These are phyloP conservation scores for Ceraceosorus bombacis DNA, from an alignment of 1,284 basidiomycete genomes.

Conservation along the genomic window DNA sequence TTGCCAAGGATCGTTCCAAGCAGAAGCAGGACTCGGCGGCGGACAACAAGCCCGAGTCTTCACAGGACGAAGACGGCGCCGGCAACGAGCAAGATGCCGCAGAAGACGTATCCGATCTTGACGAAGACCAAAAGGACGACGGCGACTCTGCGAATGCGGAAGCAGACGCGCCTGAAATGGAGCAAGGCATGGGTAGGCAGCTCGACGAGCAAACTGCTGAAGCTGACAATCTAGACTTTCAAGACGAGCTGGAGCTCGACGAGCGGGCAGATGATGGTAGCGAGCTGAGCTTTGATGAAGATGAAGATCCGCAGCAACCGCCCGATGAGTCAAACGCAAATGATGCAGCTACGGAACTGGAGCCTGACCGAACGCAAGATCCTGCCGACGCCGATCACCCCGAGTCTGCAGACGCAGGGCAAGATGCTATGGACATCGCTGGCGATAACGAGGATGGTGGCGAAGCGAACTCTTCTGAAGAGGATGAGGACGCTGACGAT, in stretches of 20 bases:
- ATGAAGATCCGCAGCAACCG: slow-evolving; percentile 61
- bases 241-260: slow-evolving; percentile 40
- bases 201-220: slow-evolving; percentile 43
- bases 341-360: slow-evolving; percentile 49
- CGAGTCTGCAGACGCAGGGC: slow-evolving; percentile 15
- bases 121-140: slow-evolving; percentile 17
- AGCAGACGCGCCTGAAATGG: slow-evolving; percentile 36
- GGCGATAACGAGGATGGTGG: slow-evolving; percentile 52
- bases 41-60: slow-evolving; percentile 50
- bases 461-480: slow-evolving; percentile 8
- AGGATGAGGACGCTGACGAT: slow-evolving; percentile 51
- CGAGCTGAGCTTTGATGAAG: slow-evolving; percentile 57
- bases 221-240: slow-evolving; percentile 44
- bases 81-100: slow-evolving; percentile 10
- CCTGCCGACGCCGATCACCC: slow-evolving; percentile 43
- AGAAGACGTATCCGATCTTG: slow-evolving; percentile 14
- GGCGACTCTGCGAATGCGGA: slow-evolving; percentile 24
- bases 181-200: slow-evolving; percentile 48
- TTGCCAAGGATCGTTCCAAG: slow-evolving; percentile 14
- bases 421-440: slow-evolving; percentile 24
- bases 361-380: slow-evolving; percentile 14
- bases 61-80: slow-evolving; percentile 15
- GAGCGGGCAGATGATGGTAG: slow-evolving; percentile 53
- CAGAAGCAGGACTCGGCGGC: slow-evolving; percentile 50
- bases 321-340: slow-evolving; percentile 59